Percentiles rank a stretch among this genome's conserved stretches.
These are phyloP conservation scores for Scenedesmus sp. DNA, from an alignment of 163 green algal species.

Conservation along the genomic window DNA sequence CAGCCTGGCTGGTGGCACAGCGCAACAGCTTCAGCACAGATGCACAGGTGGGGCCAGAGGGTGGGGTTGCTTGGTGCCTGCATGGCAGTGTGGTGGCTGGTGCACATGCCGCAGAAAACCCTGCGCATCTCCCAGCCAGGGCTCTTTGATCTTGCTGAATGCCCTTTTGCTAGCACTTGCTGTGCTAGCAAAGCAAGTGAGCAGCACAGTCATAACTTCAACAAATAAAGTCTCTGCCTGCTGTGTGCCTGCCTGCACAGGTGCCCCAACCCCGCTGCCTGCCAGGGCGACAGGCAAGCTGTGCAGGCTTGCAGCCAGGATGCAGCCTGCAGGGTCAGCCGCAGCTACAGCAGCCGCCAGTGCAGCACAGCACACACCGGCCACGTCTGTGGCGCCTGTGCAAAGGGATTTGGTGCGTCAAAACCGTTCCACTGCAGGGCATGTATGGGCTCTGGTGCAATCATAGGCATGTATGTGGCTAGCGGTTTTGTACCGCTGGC, in stretches of 20 bases:
- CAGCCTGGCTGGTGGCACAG: conserved; percentile 1
- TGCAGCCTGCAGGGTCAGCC: neutral
- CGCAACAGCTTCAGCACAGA: neutral
- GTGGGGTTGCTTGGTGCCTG: no score
- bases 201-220: neutral
- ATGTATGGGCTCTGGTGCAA: neutral
- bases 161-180: neutral
- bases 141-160: neutral
- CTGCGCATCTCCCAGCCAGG: neutral
- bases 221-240: neutral
- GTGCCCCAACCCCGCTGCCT: neutral
- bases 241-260: neutral
- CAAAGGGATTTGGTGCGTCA: neutral
- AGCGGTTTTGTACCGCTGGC: neutral
- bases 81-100: no score
- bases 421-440: conserved; percentile 13
- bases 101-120: neutral
- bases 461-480: conserved; percentile 4
- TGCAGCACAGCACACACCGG: neutral
- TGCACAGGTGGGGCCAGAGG: no score
- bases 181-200: no score
- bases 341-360: neutral
- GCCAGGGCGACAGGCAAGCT: neutral
- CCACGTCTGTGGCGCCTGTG: conserved; percentile 4
- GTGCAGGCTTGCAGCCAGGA: neutral